phyloP scores from a whole-genome alignment of 2,329 filamentous ascomycete species.

The Aspergillus pseudoterreus region DNA sequence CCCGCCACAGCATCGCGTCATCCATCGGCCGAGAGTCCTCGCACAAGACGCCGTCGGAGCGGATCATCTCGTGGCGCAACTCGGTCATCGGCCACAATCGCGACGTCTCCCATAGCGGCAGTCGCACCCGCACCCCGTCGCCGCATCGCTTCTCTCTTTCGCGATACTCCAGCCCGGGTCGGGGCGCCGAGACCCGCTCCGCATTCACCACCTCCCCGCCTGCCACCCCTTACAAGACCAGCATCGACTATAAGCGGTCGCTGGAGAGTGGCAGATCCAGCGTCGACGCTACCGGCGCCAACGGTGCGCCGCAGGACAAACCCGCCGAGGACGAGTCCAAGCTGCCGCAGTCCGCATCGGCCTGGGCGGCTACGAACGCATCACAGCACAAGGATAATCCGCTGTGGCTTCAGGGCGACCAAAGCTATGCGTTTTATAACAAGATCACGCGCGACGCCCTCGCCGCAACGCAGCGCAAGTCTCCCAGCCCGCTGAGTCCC shows the following conservation, averaged over 20 bases:
- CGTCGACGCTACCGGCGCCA: slow-evolving; percentile 11
- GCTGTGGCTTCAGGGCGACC: slow-evolving; percentile 48
- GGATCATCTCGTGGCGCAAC: slow-evolving; percentile 86
- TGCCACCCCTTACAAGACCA: slow-evolving; percentile 20
- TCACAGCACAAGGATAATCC: slow-evolving; percentile 35
- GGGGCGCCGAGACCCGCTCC: slow-evolving; percentile 24
- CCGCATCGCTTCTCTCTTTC: slow-evolving; percentile 41
- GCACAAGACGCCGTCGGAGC: slow-evolving; percentile 59
- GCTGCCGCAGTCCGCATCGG: slow-evolving; percentile 16
- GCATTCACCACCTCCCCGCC: slow-evolving; percentile 25
- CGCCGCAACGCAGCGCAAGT: slow-evolving; percentile 25
- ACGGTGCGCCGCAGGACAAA: slow-evolving; percentile 1
- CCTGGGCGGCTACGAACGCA: slow-evolving; percentile 18
- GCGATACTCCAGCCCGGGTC: slow-evolving; percentile 20
- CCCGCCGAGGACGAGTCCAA: slow-evolving; percentile 4
- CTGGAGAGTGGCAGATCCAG: slow-evolving; percentile 19
- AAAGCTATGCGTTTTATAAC: slow-evolving; percentile 54
- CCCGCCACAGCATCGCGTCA: slow-evolving; percentile 49
- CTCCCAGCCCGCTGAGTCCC: slow-evolving; percentile 16
- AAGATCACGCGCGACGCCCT: slow-evolving; percentile 39
- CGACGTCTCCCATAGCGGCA: slow-evolving; percentile 36
- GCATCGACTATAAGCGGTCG: slow-evolving; percentile 15
- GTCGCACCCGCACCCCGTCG: slow-evolving; percentile 44
- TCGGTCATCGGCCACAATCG: slow-evolving; percentile 54
- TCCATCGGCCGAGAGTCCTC: slow-evolving; percentile 42